Evolutionary conservation across 495 filamentous ascomycete genomes (phyloP), one percentile per base, ranked within the genome.

Genomic region (Penicillium odoratum): DNA sequence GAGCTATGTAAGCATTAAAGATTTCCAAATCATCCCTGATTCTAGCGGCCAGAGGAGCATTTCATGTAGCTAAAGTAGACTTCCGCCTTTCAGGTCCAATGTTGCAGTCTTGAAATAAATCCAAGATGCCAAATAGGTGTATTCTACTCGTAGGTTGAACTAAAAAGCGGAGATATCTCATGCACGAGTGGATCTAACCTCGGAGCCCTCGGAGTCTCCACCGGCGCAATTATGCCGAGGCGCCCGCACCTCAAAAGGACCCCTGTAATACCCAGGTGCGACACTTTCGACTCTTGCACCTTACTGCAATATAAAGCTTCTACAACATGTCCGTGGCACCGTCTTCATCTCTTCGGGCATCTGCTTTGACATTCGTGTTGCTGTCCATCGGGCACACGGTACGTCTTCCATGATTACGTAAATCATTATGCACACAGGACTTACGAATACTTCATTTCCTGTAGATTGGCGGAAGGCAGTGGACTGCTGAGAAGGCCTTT

Each of bases 301-400:
- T 25, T 29, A 3, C 1, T 26, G 6, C 45, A 6, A 28, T 25
- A 1, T 6, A 47, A 16, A 28, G 48, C 4, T 31, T 8, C 13
- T n/a, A 50, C n/a, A 33, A 7, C 1, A 59, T 59, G 56, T 63
- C 60, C 16, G 38, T 55, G 10, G 47, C 51, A 16, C 65, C 65
- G n/a, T 64, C 65, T 5, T 44, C 50, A 45, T 57, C 66, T 13
- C 60, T 71, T 8, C 63, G 65, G 34, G 61, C 64, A 15, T 65
- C 68, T 8, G 68, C 66, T 26, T 26, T 59, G 21, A 53, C 59
- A 16, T 69, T 65, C 5, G 33, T 65, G 11, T 31, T 64, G 11
- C 57, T 71, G 10, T 61, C 68, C 15, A 43, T 71, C 10, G 68
- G 61, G 26, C 68, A 71, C 51, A 71, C 68, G 51, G 68, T 70